Evolutionary conservation across 192 early-diverging fungal species (phyloP).

Genomic region (Radiomyces spectabilis): DNA sequence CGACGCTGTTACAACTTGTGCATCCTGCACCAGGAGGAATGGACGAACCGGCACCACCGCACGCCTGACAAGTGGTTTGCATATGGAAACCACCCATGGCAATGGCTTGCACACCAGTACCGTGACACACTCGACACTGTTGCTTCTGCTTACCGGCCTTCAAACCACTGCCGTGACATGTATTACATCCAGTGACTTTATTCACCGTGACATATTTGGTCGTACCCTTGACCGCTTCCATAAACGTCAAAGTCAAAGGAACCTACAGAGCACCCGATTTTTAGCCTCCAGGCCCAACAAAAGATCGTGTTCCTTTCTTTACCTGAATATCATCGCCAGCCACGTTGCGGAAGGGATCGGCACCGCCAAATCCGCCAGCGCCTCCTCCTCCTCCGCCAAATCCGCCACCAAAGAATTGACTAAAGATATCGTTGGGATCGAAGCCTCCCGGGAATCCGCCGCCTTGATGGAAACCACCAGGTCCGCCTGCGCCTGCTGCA

Average conservation of each 20-base stretch:
- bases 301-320: background rate
- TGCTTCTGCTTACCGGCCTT: conserved; percentile 67
- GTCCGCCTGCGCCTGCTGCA: conserved; percentile 24
- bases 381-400: conserved; percentile 28
- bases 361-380: conserved; percentile 30
- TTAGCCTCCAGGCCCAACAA: conserved; percentile 5
- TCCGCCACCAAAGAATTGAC: conserved; percentile 28
- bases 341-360: conserved; percentile 6
- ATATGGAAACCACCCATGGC: conserved; percentile 87
- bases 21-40: conserved; percentile 66
- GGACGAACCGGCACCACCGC: conserved; percentile 73
- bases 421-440: conserved; percentile 32
- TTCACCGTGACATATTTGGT: conserved; percentile 59
- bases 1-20: conserved; percentile 70
- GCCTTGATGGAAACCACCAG: conserved; percentile 42
- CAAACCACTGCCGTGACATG: conserved; percentile 76
- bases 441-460: conserved; percentile 57
- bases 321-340: conserved; percentile 60
- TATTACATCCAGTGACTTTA: conserved; percentile 62
- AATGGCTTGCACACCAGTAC: conserved; percentile 79
- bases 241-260: conserved; percentile 68
- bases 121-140: conserved; percentile 70
- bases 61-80: conserved; percentile 73
- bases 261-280: conserved; percentile 8
- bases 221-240: conserved; percentile 84